Percentiles rank a stretch among this genome's conserved stretches.
Conservation (phyloP, 2,329 filamentous ascomycete species). For the Aspergillus felis region DNA sequence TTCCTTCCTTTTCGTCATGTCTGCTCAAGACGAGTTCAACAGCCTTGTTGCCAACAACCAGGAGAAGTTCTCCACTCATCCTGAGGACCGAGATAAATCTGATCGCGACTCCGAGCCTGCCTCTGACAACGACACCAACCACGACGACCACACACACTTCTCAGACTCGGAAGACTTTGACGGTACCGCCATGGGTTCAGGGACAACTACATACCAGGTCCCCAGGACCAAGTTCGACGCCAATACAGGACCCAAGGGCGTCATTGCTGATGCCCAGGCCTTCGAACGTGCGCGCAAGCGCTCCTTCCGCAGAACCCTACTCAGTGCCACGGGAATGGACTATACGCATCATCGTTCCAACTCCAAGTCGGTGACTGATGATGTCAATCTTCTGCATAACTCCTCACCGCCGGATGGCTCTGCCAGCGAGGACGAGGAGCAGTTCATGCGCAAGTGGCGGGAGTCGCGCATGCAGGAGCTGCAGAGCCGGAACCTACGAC, state of each 20-base stretch:
- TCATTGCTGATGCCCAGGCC: conserved; percentile 49
- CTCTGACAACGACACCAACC: conserved; percentile 22
- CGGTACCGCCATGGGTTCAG: conserved; percentile 31
- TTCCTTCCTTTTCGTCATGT: conserved; percentile 33
- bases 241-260: conserved; percentile 50
- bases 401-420: conserved; percentile 19
- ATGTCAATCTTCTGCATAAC: conserved; percentile 23
- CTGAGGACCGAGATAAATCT: conserved; percentile 39
- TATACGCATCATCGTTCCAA: conserved; percentile 14
- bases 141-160: conserved; percentile 27
- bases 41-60: conserved; percentile 38
- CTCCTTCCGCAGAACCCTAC: conserved; percentile 44
- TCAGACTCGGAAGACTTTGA: conserved; percentile 32
- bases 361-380: conserved; percentile 18
- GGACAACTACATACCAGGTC: conserved; percentile 38
- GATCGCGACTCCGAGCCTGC: conserved; percentile 24
- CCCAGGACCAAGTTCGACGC: conserved; percentile 45
- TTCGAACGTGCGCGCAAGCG: conserved; percentile 47
- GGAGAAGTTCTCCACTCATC: conserved; percentile 35
- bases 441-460: conserved; percentile 81
- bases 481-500: conserved; percentile 61
- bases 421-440: conserved; percentile 65
- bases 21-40: conserved; percentile 47
- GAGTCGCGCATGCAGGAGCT: conserved; percentile 75
- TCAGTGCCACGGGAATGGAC: conserved; percentile 33